Percentiles rank a stretch among this genome's conserved stretches.
Conservation (phyloP, 2,329 filamentous ascomycete genomes). For the Metarhizium anisopliae region DNA sequence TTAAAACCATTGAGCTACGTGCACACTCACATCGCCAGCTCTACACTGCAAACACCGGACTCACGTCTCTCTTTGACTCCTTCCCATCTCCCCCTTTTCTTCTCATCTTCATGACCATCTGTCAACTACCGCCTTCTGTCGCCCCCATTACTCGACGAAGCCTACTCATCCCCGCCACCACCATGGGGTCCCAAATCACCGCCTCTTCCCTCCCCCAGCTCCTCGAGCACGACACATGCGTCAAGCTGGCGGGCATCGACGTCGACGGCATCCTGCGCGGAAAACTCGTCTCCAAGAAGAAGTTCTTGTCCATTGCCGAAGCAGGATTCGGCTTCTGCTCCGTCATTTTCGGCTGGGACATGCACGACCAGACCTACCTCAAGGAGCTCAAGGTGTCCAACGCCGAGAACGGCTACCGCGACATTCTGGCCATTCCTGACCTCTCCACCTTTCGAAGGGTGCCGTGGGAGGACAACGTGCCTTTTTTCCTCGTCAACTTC, state of each 20-base stretch:
- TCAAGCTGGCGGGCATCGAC: slow-evolving; percentile 84
- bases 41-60: neutral
- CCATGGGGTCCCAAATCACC: slow-evolving; percentile 38
- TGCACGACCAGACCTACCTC: slow-evolving; percentile 89
- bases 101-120: neutral
- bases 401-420: slow-evolving; percentile 81
- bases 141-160: neutral
- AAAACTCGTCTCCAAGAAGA: slow-evolving; percentile 86
- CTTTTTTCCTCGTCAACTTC: slow-evolving; percentile 80
- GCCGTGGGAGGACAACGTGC: slow-evolving; percentile 82
- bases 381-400: slow-evolving; percentile 81
- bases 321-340: slow-evolving; percentile 90
- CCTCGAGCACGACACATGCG: slow-evolving; percentile 62
- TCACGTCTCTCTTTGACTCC: neutral
- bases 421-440: slow-evolving; percentile 76
- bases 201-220: slow-evolving; percentile 55
- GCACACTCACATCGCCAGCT: neutral
- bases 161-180: neutral
- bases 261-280: slow-evolving; percentile 81
- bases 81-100: neutral
- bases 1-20: neutral
- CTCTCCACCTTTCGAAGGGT: slow-evolving; percentile 70
- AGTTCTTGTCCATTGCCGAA: slow-evolving; percentile 76
- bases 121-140: neutral
- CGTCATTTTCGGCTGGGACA: slow-evolving; percentile 93